Base-by-base conservation (phyloP, 1,284 basidiomycete species). In the Sutorius eximius region DNA sequence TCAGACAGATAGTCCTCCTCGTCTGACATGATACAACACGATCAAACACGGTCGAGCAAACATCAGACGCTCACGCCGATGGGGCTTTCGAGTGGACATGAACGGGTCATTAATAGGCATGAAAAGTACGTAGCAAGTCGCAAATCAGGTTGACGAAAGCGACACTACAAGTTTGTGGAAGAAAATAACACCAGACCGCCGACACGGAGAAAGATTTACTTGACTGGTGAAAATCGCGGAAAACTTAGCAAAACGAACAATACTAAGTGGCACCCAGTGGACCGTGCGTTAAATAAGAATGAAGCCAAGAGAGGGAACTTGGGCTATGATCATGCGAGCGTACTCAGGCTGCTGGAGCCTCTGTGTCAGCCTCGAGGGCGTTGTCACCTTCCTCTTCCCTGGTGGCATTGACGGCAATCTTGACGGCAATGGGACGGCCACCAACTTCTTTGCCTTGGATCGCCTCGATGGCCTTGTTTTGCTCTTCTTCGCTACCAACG, bases 1-100 rank as follows among this genome's bases (percentile, higher is more conserved):
- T 91, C 88, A 15, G 89, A 91, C 46, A 93, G 79, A 65, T 93
- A 93, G 73, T 93, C 88, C 63, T 90, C 87, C 63, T 83, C 85
- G 59, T 74, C 75, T 43, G 85, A 82, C 67, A 69, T 69, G 62
- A 41, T 50, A 24, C 37, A 40, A 44, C 41, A 37, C 41, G 11
- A 38, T 41, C 42, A 56, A 67, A 61, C 33, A 45, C 16, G 7
- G n/a, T 16, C 27, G 45, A 54, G 57, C 57, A 69, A 68, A 66
- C 53, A 59, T 45, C 37, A 34, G 53, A 58, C 59, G 42, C 46
- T 58, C 36, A 50, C 46, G 36, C 34, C 16, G 4, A 37, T 7
- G 4, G 20, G 20, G n/a, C 8, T 16, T 33, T 47, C 43, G 3
- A 27, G 40, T 41, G 45, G 45, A 53, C 61, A 53, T 69, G 44